Percentiles rank a stretch among this genome's conserved stretches.
Conservation (phyloP, 257 asterid species). For the Misopates orontium region DNA sequence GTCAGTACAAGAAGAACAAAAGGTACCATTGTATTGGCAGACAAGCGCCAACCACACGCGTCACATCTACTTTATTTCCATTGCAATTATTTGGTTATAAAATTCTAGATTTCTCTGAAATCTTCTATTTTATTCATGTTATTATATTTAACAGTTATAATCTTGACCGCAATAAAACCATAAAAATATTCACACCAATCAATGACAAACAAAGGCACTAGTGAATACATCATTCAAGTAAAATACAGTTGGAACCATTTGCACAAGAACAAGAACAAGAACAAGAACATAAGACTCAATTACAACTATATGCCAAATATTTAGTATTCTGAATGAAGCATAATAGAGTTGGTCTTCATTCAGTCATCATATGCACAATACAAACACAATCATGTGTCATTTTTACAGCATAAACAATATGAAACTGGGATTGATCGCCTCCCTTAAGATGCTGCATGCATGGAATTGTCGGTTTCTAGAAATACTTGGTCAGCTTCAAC, state of each 20-base stretch:
- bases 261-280: not conserved
- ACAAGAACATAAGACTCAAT: conserved; percentile 14
- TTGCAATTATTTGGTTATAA: too few species aligned
- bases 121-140: too few species aligned
- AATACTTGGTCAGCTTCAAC: conserved; percentile 24
- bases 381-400: conserved; percentile 7
- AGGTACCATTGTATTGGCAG: too few species aligned
- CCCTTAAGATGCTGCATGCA: conserved; percentile 56
- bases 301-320: conserved; percentile 28
- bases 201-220: too few species aligned
- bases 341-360: conserved; percentile 7
- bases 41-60: too few species aligned
- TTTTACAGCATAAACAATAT: conserved; percentile 23
- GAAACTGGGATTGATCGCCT: not conserved
- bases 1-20: too few species aligned
- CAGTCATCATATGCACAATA: conserved; percentile 23
- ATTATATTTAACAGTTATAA: not conserved
- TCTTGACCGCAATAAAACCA: conserved; percentile 32
- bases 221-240: not conserved
- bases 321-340: conserved; percentile 19
- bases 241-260: conserved; percentile 5
- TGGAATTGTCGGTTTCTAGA: conserved; percentile 27
- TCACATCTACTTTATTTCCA: too few species aligned
- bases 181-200: too few species aligned
- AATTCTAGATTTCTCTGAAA: too few species aligned